Evolutionary conservation across 2,329 filamentous ascomycete species (phyloP).

Genomic region (Botrytis elliptica): DNA sequence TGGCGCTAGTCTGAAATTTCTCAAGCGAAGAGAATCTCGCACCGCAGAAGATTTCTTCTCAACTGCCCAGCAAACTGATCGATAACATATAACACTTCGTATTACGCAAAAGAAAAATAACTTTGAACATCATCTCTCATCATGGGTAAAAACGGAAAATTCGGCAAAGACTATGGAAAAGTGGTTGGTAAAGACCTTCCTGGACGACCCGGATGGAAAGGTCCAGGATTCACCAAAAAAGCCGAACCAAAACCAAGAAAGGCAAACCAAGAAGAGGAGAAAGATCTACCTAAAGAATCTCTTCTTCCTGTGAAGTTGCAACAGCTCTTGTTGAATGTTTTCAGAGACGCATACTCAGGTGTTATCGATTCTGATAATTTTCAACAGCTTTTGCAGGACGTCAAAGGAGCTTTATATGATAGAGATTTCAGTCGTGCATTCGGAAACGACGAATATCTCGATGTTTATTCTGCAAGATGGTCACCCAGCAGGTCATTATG

Average conservation of each 20-base stretch:
- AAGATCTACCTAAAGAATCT: constrained; percentile 18
- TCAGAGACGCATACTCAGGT: constrained; percentile 61
- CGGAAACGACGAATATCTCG: constrained; percentile 65
- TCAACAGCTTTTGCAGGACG: constrained; percentile 64
- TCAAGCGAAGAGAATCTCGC: constrained; percentile 18
- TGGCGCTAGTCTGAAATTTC: constrained; percentile 15
- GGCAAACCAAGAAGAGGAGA: constrained; percentile 17
- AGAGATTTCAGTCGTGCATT: constrained; percentile 84
- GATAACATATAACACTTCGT: neutral
- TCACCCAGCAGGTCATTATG: constrained; percentile 82
- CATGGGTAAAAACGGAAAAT: constrained; percentile 35
- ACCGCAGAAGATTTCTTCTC: constrained; percentile 15
- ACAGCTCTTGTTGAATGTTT: constrained; percentile 71
- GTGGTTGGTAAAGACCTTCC: constrained; percentile 32
- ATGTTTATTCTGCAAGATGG: constrained; percentile 87
- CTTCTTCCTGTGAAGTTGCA: constrained; percentile 54
- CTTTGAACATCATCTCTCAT: neutral
- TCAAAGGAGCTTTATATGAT: constrained; percentile 83
- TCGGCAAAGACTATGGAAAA: constrained; percentile 32
- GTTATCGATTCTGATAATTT: constrained; percentile 50
- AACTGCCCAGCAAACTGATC: neutral
- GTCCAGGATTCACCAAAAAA: constrained; percentile 33
- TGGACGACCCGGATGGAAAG: constrained; percentile 35
- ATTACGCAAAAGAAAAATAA: neutral
- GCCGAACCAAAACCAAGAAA: constrained; percentile 23